Conservation (phyloP, 2,329 filamentous ascomycete genomes). For the Phyllosticta citrichinensis region DNA sequence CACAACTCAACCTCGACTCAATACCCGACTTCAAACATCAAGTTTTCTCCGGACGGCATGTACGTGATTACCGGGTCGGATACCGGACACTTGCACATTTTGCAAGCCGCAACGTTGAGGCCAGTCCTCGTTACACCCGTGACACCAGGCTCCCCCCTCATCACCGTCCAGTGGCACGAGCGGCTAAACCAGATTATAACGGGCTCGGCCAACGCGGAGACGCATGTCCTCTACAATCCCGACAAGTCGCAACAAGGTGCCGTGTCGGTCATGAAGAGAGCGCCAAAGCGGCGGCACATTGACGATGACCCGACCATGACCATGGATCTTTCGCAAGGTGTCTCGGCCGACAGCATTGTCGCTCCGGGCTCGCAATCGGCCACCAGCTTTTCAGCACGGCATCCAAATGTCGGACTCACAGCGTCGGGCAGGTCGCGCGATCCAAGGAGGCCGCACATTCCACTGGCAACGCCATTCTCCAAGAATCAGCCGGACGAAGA, state of each 20-base stretch:
- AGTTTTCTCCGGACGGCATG: slow-evolving; percentile 74
- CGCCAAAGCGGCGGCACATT: slow-evolving; percentile 88
- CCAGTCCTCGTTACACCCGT: slow-evolving; percentile 79
- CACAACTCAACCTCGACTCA: slow-evolving; percentile 76
- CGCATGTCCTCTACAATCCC: slow-evolving; percentile 84
- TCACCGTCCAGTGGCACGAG: slow-evolving; percentile 82
- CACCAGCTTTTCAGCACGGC: slow-evolving; percentile 45
- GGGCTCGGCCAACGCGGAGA: slow-evolving; percentile 82
- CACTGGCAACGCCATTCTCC: slow-evolving; percentile 76
- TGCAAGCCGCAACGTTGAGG: slow-evolving; percentile 84
- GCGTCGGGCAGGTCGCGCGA: slow-evolving; percentile 68
- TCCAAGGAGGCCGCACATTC: slow-evolving; percentile 75
- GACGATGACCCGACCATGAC: slow-evolving; percentile 86
- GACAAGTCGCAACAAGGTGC: slow-evolving; percentile 64
- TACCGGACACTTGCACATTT: slow-evolving; percentile 77
- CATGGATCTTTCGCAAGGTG: slow-evolving; percentile 68
- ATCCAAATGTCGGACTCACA: slow-evolving; percentile 64
- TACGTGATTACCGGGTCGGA: slow-evolving; percentile 84
- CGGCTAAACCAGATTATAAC: slow-evolving; percentile 95
- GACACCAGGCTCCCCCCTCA: slow-evolving; percentile 73
- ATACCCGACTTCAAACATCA: slow-evolving; percentile 77
- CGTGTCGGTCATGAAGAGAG: slow-evolving; percentile 80
- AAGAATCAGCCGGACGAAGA: slow-evolving; percentile 83
- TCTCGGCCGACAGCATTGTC: slow-evolving; percentile 75
- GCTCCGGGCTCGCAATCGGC: slow-evolving; percentile 34